Conservation (phyloP, 1,284 basidiomycete genomes). For the Cutaneotrichosporon dermatis region DNA sequence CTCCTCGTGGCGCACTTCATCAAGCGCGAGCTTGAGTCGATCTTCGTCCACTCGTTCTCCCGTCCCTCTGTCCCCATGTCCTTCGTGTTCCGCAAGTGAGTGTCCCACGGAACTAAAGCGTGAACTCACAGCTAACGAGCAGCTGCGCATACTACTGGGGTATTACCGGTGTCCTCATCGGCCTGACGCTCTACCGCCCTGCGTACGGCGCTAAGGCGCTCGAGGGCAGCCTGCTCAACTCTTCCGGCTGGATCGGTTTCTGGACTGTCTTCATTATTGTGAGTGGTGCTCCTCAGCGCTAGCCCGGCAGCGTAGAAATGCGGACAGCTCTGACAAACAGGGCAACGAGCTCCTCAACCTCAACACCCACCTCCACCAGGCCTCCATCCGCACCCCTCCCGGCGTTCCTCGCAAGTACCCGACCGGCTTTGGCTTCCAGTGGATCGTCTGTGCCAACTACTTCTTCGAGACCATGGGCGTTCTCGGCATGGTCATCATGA, state of each 20-base stretch:
- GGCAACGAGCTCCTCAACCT: constrained; percentile 84
- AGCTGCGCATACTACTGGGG: constrained; percentile 87
- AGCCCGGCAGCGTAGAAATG: neutral
- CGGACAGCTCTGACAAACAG: constrained; percentile 49
- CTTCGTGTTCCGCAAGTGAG: constrained; percentile 88
- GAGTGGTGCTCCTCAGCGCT: constrained; percentile 40
- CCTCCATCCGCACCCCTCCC: constrained; percentile 74
- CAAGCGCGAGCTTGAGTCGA: constrained; percentile 89
- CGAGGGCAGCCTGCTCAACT: constrained; percentile 62
- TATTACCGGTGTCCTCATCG: constrained; percentile 71
- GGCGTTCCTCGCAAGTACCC: constrained; percentile 79
- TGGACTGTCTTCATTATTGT: constrained; percentile 72
- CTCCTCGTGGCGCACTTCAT: constrained; percentile 81
- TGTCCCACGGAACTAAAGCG: constrained; percentile 1
- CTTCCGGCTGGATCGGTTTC: constrained; percentile 63
- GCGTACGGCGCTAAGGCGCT: constrained; percentile 61
- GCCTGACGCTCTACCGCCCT: constrained; percentile 72
- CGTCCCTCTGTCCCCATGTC: constrained; percentile 85
- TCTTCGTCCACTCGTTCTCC: constrained; percentile 93
- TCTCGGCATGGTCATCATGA: constrained; percentile 70
- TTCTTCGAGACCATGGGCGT: constrained; percentile 84
- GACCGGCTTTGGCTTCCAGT: constrained; percentile 69
- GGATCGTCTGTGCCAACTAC: constrained; percentile 90
- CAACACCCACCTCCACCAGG: constrained; percentile 73
- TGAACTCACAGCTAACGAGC: neutral